Base-by-base conservation (phyloP, 1,284 basidiomycete species). In the Papiliotrema nemorosa region DNA sequence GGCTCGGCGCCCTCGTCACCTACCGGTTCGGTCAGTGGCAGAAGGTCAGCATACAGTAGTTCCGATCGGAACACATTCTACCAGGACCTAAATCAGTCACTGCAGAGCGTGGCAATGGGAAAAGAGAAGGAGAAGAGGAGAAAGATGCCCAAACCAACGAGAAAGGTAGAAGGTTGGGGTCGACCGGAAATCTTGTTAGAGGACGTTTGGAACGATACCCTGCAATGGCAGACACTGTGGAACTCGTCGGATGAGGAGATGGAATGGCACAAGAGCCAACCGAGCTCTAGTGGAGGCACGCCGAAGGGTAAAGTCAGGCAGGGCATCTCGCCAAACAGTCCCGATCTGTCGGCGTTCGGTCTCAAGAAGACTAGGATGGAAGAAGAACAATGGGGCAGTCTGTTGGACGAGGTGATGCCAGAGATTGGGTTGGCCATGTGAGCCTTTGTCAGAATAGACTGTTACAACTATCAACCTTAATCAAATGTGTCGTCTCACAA, bases 81-180 rank as follows among this genome's bases (percentile, higher is more conserved):
- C 38, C 37, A 48, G 27, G 38, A 26, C 24, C 36, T 48, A 4
- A 24, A 14, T 43, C 26, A 16, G 24, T 14, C 43, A 6, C 12
- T 7, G 14, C 33, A 5, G 33, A 20, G 3, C 43, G 13, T 7
- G 29, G 29, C 14, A 31, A 14, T 31, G 29, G 14, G 29, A 7
- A 31, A 20, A 27, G 26, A 7, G 41, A 43, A 16, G 41, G n/a
- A 45, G 29, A 29, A 10, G 33, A 22, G 6, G 31, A 26, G 18
- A 16, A 22, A 24, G 20, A 34, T 35, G 29, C 47, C 47, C 3
- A 10, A 4, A 9, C 38, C 37, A 5, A 50, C 25, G 3, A 27
- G 40, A 18, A 14, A 33, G 27, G 46, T 48, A 6, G 36, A 44
- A 38, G 49, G 42, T 2, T 50, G 49, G 49, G 49, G 49, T 20